Conservation (phyloP, 495 filamentous ascomycete genomes). For the Apodospora peruviana region DNA sequence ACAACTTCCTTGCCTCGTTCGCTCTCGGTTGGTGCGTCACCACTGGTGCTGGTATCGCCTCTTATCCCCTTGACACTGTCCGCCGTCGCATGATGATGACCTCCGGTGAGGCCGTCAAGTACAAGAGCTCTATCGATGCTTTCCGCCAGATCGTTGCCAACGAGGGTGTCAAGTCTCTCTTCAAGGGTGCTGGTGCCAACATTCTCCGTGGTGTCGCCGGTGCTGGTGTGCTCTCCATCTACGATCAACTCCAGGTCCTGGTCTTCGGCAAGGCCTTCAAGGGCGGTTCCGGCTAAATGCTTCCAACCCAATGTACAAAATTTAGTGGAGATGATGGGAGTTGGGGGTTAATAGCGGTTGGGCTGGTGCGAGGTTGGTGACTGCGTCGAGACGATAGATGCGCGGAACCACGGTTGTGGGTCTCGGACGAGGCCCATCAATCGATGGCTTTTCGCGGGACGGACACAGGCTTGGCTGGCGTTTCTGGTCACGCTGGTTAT, state of each 20-base stretch:
- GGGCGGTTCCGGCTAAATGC: conserved; percentile 71
- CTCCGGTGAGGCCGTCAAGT: conserved; percentile 95
- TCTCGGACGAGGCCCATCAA: conserved; percentile 14
- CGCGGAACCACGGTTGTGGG: conserved; percentile 18
- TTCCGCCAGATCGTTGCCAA: conserved; percentile 91
- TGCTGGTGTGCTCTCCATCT: conserved; percentile 99
- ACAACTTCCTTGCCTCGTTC: conserved; percentile 99
- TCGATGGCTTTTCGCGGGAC: conserved; percentile 23
- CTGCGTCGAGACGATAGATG: conserved; percentile 14
- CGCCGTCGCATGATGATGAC: conserved; percentile 99
- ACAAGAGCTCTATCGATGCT: conserved; percentile 90
- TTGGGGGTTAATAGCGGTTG: conserved; percentile 19
- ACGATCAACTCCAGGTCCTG: conserved; percentile 97
- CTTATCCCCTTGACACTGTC: conserved; percentile 98
- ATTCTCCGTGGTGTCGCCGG: conserved; percentile 99
- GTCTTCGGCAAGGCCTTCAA: conserved; percentile 99
- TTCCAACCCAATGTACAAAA: conserved; percentile 29
- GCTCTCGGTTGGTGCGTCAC: conserved; percentile 97
- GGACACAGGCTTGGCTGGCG: conserved; percentile 28
- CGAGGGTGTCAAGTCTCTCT: conserved; percentile 95
- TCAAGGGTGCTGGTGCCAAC: conserved; percentile 99
- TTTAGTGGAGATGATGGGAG: conserved; percentile 20
- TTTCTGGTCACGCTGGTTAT: conserved; percentile 27
- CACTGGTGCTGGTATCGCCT: conserved; percentile 99
- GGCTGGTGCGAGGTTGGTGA: conserved; percentile 6